Evolutionary conservation across 345 rosid genomes (phyloP).

Genomic region (Physaria fendleri): DNA sequence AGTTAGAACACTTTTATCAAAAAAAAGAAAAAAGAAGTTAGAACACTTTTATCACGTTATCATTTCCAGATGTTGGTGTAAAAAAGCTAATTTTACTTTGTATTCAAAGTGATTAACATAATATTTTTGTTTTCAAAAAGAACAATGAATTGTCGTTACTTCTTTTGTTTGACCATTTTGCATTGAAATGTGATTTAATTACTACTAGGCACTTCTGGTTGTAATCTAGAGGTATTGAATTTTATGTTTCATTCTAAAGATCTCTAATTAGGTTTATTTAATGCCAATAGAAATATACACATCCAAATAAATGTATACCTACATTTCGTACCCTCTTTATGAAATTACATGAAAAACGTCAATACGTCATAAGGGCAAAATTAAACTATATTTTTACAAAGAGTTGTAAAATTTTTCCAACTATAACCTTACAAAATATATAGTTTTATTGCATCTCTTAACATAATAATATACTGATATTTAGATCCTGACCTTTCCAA

Average conservation of each 20-base stretch:
- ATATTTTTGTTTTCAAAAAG: too few relatives aligned
- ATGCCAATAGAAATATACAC: not conserved
- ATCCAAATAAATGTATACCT: not conserved
- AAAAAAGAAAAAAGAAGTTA: too few relatives aligned
- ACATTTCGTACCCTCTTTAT: not conserved
- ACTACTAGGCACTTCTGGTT: too few relatives aligned
- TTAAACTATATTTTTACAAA: too few relatives aligned
- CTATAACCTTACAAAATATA: not conserved
- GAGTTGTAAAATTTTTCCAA: too few relatives aligned
- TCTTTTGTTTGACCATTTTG: not conserved
- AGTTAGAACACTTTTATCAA: not conserved
- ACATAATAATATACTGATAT: too few relatives aligned
- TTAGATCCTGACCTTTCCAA: not conserved
- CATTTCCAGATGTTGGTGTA: too few relatives aligned
- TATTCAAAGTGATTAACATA: not conserved
- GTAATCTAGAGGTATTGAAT: not conserved
- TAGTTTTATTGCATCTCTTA: slow-evolving; percentile 12
- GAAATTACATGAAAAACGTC: not conserved
- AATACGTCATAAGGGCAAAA: too few relatives aligned
- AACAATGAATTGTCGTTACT: not conserved
- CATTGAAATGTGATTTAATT: too few relatives aligned
- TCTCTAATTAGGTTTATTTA: not conserved
- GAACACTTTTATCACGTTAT: too few relatives aligned
- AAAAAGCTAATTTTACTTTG: not conserved
- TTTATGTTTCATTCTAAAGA: not conserved